Percentiles rank a stretch among this genome's conserved stretches.
Conservation (phyloP, 164 flowering plant species). For the Nymphaea thermarum region DNA sequence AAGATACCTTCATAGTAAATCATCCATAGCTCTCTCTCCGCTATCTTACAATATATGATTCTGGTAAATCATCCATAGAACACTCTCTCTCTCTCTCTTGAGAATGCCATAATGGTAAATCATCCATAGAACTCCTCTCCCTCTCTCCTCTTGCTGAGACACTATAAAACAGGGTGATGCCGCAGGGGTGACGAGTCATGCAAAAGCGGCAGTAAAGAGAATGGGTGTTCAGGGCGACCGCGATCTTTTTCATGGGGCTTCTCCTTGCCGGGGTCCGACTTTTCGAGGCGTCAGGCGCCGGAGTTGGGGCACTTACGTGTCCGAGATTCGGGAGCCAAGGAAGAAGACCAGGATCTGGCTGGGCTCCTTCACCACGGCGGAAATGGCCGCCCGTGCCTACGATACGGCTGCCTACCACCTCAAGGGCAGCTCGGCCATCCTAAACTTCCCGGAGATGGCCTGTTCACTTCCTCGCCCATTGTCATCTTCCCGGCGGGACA, state of each 20-base stretch:
- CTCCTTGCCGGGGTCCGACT: conserved; percentile 7
- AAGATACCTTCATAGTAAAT: too few relatives aligned
- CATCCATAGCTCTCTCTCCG: too few relatives aligned
- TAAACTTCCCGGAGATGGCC: conserved; percentile 41
- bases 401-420: conserved; percentile 39
- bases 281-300: conserved; percentile 26
- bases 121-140: too few relatives aligned
- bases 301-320: conserved; percentile 33
- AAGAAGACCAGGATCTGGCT: conserved; percentile 53
- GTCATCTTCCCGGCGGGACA: conserved; percentile 24
- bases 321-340: conserved; percentile 44
- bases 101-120: too few relatives aligned
- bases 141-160: too few relatives aligned
- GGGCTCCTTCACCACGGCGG: conserved; percentile 35
- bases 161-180: background rate
- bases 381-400: conserved; percentile 58
- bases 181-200: background rate
- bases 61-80: too few relatives aligned
- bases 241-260: background rate
- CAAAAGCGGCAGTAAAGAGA: background rate
- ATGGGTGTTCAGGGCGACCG: background rate
- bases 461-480: conserved; percentile 27
- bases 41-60: too few relatives aligned
- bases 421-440: conserved; percentile 26
- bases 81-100: too few relatives aligned